Percentiles rank a stretch among this genome's conserved stretches.
Conservation (phyloP, 768 basidiomycete species). For the Austroboletus eburneus region DNA sequence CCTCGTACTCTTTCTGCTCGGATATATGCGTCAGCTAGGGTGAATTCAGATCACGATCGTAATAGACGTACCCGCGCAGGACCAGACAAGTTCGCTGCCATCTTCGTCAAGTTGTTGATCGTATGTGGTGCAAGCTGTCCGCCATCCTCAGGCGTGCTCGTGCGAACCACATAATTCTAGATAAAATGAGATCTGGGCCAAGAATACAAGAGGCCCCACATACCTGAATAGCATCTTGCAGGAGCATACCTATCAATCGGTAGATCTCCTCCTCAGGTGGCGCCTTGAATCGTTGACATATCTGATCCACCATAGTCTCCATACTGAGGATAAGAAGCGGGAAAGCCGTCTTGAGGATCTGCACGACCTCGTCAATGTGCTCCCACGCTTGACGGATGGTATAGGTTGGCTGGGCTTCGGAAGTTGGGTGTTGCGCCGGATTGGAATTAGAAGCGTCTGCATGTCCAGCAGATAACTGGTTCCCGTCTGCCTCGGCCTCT, state of each 20-base stretch:
- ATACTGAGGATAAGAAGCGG: slow-evolving; percentile 91
- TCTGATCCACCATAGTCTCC: slow-evolving; percentile 97
- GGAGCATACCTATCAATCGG: slow-evolving; percentile 79
- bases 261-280: slow-evolving; percentile 92
- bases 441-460: slow-evolving; percentile 15
- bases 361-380: slow-evolving; percentile 88
- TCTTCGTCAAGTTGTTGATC: slow-evolving; percentile 51
- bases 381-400: slow-evolving; percentile 75
- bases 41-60: neutral
- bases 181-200: neutral
- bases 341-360: slow-evolving; percentile 92
- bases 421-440: slow-evolving; percentile 12
- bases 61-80: slow-evolving; percentile 49
- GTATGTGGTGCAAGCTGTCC: slow-evolving; percentile 56
- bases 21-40: neutral
- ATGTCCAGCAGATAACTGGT: slow-evolving; percentile 16
- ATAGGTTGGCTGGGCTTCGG: slow-evolving; percentile 24
- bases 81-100: slow-evolving; percentile 56
- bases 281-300: slow-evolving; percentile 84
- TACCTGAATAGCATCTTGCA: slow-evolving; percentile 86
- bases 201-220: slow-evolving; percentile 10
- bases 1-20: slow-evolving; percentile 79
- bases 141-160: slow-evolving; percentile 64
- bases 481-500: slow-evolving; percentile 24
- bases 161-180: slow-evolving; percentile 68